Evolutionary conservation across 1,139 yeast genomes (phyloP), one percentile per base, ranked within the genome.

Genomic region (Candida tetrigidarum): DNA sequence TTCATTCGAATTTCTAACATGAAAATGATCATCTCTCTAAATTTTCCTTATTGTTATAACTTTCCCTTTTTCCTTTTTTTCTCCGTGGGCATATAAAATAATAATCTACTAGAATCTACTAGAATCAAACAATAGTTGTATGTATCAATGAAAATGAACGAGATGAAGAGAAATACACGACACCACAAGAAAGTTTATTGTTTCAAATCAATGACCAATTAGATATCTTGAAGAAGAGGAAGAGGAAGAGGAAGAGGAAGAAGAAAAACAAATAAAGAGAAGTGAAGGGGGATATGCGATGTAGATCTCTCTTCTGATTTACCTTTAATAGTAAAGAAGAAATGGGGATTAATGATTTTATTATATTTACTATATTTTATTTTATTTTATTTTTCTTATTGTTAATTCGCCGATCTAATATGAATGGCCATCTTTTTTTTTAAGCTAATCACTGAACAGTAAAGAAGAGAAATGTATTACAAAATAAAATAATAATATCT

Each of bases 141-240:
- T 15, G 12, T 8, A 28, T 1, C 2, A 22, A 10, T 7, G 25
- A 22, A 1, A 22, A 7, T 22, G 25, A 2, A 10, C 6, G 25
- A 22, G 25, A 22, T 7, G 15, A 15, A 28, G 32, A 14, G 15
- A 15, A 15, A 28, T n/a, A 28, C 3, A 12, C n/a, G 22, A 3
- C 11, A 18, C 18, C 36, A 32, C 22, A 28, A 19, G 4, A 18
- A 32, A 9, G 26, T n/a, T 2, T 19, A 32, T 32, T 32, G 36
- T 32, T 19, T 32, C 36, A 32, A 5, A 25, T 32, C 19, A 32
- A 32, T 32, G 36, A 32, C 36, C 36, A 18, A 25, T 25, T 18
- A 18, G 36, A 32, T 32, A 32, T 32, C 36, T n/a, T n/a, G n/a
- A n/a, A n/a, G 9, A 28, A 15, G 33, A 20, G 16, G 28, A 25